Evolutionary conservation across 495 filamentous ascomycete genomes (phyloP).

Genomic region (Sordaria brevicollis): DNA sequence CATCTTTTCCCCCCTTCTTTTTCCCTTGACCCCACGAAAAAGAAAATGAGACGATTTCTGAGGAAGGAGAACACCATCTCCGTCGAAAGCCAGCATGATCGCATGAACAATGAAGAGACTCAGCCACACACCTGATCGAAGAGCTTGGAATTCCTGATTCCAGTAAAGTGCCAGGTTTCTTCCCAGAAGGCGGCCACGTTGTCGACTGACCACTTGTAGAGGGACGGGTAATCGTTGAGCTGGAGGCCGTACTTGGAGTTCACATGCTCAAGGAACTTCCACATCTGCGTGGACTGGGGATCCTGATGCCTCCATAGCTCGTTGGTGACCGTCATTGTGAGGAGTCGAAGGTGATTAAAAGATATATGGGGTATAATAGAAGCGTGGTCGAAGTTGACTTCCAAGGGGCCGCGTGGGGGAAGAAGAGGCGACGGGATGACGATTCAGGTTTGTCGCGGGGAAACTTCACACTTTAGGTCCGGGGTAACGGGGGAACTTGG

Average conservation of each 20-base stretch:
- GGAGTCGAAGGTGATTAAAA: not conserved
- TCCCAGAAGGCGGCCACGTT: constrained; percentile 73
- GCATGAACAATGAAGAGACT: not conserved
- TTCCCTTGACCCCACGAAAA: not conserved
- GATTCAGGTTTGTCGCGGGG: not conserved
- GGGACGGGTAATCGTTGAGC: constrained; percentile 53
- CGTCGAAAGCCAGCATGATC: not conserved
- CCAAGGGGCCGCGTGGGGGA: not conserved
- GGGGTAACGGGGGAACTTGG: not conserved
- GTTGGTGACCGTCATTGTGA: constrained; percentile 21
- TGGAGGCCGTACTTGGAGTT: constrained; percentile 54
- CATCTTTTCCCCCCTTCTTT: not conserved
- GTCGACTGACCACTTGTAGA: constrained; percentile 77
- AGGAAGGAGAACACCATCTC: not conserved
- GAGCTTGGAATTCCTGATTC: constrained; percentile 54
- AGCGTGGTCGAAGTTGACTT: not conserved
- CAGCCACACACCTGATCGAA: constrained; percentile 45
- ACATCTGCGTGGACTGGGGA: constrained; percentile 57
- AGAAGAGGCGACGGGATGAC: not conserved
- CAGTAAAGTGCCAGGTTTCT: constrained; percentile 73
- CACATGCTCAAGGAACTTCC: constrained; percentile 56
- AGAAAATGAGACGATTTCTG: not conserved
- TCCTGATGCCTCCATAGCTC: constrained; percentile 66
- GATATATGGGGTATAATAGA: not conserved
- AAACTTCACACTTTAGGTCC: not conserved